phyloP scores from a whole-genome alignment of 2,329 filamentous ascomycete genomes.

The Colletotrichum costaricense region DNA sequence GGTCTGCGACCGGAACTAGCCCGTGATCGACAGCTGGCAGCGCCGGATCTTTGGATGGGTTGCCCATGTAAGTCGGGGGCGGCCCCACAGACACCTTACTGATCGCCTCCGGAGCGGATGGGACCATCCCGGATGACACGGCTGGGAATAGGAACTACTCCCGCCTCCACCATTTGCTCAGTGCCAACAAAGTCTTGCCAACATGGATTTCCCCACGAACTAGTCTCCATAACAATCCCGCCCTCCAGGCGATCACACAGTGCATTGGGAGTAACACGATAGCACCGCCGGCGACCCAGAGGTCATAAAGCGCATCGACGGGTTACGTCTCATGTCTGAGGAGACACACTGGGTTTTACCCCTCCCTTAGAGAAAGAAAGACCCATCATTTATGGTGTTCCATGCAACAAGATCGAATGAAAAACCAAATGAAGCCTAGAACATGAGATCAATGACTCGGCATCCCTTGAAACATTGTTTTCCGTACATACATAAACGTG shows the following conservation, averaged over 20 bases:
- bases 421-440: slow-evolving; percentile 2
- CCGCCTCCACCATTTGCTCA: background rate
- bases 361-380: background rate
- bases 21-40: slow-evolving; percentile 11
- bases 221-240: background rate
- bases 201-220: slow-evolving; percentile 19
- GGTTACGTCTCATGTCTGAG: slow-evolving; percentile 13
- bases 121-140: slow-evolving; percentile 24
- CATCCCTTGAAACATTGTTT: slow-evolving; percentile 58
- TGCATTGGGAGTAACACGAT: background rate
- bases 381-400: slow-evolving; percentile 19
- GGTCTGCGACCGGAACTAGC: background rate
- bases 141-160: background rate
- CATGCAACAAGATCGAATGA: slow-evolving; percentile 27
- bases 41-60: background rate
- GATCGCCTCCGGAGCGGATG: slow-evolving; percentile 18
- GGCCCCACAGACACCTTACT: slow-evolving; percentile 12
- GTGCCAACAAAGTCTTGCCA: slow-evolving; percentile 1
- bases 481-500: slow-evolving; percentile 78
- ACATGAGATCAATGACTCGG: slow-evolving; percentile 21
- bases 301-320: background rate
- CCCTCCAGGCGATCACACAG: background rate
- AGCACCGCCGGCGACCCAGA: background rate
- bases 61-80: background rate
- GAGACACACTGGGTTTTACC: slow-evolving; percentile 7